These are phyloP conservation scores for Hebeloma cylindrosporum DNA, from an alignment of 768 basidiomycete species.

Conservation along the genomic window DNA sequence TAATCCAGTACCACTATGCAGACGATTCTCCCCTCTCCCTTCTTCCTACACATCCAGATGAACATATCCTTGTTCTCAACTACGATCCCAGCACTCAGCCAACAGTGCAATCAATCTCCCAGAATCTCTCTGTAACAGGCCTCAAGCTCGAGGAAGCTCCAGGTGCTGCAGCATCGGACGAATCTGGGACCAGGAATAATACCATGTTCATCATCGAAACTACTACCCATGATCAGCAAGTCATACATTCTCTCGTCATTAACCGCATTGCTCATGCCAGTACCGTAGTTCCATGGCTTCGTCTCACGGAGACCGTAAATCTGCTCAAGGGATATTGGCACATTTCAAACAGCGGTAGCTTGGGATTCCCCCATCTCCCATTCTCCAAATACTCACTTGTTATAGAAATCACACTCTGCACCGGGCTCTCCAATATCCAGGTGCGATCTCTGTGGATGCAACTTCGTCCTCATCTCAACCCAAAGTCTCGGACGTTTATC, in stretches of 20 bases:
- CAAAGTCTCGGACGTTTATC: no score
- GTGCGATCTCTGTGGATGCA: slow-evolving; percentile 1
- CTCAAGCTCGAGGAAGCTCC: slow-evolving; percentile 73
- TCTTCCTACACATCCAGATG: slow-evolving; percentile 56
- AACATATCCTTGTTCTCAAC: slow-evolving; percentile 76
- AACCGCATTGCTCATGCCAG: background rate
- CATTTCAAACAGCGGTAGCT: slow-evolving; percentile 70
- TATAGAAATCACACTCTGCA: slow-evolving; percentile 39
- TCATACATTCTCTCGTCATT: slow-evolving; percentile 5
- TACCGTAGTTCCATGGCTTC: slow-evolving; percentile 16
- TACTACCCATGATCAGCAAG: slow-evolving; percentile 54
- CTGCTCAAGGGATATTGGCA: slow-evolving; percentile 51
- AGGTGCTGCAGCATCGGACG: slow-evolving; percentile 58
- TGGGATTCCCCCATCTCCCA: slow-evolving; percentile 6
- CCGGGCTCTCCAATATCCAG: slow-evolving; percentile 56
- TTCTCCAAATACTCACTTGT: background rate
- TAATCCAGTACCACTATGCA: slow-evolving; percentile 78
- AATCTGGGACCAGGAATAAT: slow-evolving; percentile 50
- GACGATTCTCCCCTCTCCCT: slow-evolving; percentile 74
- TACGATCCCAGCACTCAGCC: slow-evolving; percentile 53
- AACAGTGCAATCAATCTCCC: slow-evolving; percentile 52
- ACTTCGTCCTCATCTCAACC: no score
- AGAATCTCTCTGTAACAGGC: slow-evolving; percentile 48
- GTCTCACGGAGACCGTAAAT: slow-evolving; percentile 39
- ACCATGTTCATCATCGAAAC: slow-evolving; percentile 80